Evolutionary conservation across 2,329 filamentous ascomycete genomes (phyloP).

Genomic region (Fusarium papillatum): DNA sequence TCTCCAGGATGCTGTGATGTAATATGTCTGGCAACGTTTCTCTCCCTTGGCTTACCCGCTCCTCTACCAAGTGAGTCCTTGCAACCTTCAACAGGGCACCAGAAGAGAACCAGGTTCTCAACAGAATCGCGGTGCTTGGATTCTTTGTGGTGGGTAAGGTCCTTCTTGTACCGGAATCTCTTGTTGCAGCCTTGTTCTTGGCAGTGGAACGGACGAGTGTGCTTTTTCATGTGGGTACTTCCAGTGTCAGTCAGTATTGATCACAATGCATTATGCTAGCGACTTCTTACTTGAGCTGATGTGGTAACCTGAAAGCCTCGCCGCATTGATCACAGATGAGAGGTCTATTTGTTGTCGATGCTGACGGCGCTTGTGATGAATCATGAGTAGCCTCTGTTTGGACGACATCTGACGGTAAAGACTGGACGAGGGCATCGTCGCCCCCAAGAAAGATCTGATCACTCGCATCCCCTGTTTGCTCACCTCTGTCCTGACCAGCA

Average conservation of each 20-base stretch:
- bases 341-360: neutral
- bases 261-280: neutral
- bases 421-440: neutral
- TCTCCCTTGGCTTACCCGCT: neutral
- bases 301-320: neutral
- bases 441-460: neutral
- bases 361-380: neutral
- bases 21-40: conserved; percentile 3
- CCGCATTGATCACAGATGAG: neutral
- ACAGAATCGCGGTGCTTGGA: conserved; percentile 1
- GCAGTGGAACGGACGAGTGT: neutral
- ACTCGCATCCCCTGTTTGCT: neutral
- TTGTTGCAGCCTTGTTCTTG: neutral
- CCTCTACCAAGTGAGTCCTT: neutral
- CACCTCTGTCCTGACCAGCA: neutral
- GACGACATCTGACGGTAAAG: neutral
- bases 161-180: neutral
- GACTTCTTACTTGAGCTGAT: neutral
- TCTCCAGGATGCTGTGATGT: conserved; percentile 2
- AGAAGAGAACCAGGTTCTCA: neutral
- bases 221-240: conserved; percentile 3
- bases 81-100: conserved; percentile 4
- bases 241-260: neutral
- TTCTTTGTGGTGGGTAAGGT: neutral
- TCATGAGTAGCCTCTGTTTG: neutral